Conservation (phyloP, 2,329 filamentous ascomycete genomes). For the Ceratocystis huliohia region DNA sequence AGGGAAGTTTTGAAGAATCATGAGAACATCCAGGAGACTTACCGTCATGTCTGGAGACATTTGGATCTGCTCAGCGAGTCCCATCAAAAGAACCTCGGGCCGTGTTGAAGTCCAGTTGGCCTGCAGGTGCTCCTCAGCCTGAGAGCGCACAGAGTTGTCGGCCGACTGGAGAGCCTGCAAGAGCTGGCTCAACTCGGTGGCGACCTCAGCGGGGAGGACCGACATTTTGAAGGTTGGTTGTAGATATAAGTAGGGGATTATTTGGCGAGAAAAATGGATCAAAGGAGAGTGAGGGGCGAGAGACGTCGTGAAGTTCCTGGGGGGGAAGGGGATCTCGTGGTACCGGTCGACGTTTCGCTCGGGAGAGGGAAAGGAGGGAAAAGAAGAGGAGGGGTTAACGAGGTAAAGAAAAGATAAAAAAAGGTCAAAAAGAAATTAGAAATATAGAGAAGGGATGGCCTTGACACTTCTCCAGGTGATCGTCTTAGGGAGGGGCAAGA, state of each 20-base stretch:
- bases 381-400: constrained; percentile 3
- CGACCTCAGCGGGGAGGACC: constrained; percentile 69
- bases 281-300: neutral
- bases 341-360: neutral
- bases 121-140: constrained; percentile 82
- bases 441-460: neutral
- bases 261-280: neutral
- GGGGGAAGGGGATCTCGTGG: neutral
- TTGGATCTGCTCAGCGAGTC: constrained; percentile 81
- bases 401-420: constrained; percentile 4
- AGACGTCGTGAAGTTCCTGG: neutral
- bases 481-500: neutral
- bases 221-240: constrained; percentile 47
- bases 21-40: constrained; percentile 24
- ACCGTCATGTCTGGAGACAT: constrained; percentile 61
- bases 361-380: neutral
- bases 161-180: constrained; percentile 77
- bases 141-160: constrained; percentile 73
- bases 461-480: neutral
- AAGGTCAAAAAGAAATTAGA: constrained; percentile 12
- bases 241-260: neutral
- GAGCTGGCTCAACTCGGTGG: constrained; percentile 72
- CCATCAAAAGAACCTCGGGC: constrained; percentile 85
- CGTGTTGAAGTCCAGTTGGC: constrained; percentile 74
- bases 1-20: neutral